Evolutionary conservation across 2,329 filamentous ascomycete genomes (phyloP), one percentile per base, ranked within the genome.

Genomic region (Zasmidium angulare): DNA sequence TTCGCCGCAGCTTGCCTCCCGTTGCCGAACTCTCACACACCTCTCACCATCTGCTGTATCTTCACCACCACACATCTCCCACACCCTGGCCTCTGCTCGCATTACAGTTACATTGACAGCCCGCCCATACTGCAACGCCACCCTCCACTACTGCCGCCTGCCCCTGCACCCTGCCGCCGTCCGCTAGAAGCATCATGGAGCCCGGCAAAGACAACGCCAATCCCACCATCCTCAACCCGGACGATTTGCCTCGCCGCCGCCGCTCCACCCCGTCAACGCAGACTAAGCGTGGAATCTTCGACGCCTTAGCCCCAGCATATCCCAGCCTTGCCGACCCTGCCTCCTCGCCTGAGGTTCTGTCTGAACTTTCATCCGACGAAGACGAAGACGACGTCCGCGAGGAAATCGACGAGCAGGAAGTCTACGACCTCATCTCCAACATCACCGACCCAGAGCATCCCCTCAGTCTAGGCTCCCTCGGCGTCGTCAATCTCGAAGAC

Each of bases 381-480:
- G 79, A 75, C 52, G 78, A 85, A 53, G 6, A 6, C 84, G 36
- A 86, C 59, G 85, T 88, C 59, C 81, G 87, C 36, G 93, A 98
- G 68, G 89, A 90, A 58, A 96, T 99, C 67, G 95, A 99, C 72
- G 91, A 96, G 75, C 95, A 97, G 75, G 95, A 99, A 77, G 93
- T 99, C 46, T 99, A 93, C 73, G 93, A 99, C 79, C 84, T 99
- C 62, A 95, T 99, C 69, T 91, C 92, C 64, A 89, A 90, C 68
- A 97, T 99, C 71, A 93, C 91, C 22, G 95, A 99, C 75, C 95
- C 95, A 1, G 95, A 99, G 78, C 95, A 99, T 73, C 95, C 95
- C 40, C 86, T 97, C 55, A 96, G 93, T 2, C 84, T 99, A 51
- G 95, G 93, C 62, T 92, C 95, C 69, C 83, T 99, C 46, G 92